A percentile compares a stretch with the other conserved stretches of the same genome.
phyloP scores from a whole-genome alignment of 2,329 filamentous ascomycete species.

The Paecilomyces dactylethromorphus region DNA sequence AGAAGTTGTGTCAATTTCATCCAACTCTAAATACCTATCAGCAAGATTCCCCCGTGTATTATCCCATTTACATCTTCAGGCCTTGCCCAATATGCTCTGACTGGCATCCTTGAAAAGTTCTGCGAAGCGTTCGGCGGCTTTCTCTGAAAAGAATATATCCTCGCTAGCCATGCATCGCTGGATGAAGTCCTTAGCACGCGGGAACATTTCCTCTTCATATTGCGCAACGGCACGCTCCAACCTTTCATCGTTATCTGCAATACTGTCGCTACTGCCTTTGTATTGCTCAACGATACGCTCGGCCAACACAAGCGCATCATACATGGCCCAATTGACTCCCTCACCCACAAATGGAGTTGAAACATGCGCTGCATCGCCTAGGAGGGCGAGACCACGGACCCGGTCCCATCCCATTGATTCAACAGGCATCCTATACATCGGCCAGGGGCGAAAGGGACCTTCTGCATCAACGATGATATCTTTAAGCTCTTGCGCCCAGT shows the following conservation, averaged over 20 bases:
- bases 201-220: neutral
- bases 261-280: neutral
- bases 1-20: too few species aligned
- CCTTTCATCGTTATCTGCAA: neutral
- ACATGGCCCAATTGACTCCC: constrained; percentile 9
- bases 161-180: neutral
- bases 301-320: neutral
- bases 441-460: neutral
- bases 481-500: neutral
- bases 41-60: neutral
- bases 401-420: neutral
- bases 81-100: neutral
- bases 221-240: neutral
- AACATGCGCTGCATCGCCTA: constrained; percentile 29
- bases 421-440: neutral
- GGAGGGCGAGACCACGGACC: constrained; percentile 4
- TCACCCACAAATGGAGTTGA: constrained; percentile 13
- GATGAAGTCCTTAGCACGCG: neutral
- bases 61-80: neutral
- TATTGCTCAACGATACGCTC: neutral
- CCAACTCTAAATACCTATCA: neutral
- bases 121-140: neutral
- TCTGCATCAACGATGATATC: neutral
- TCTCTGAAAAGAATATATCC: neutral
- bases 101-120: neutral